Percentiles rank a stretch among this genome's conserved stretches.
Conservation (phyloP, 1,139 yeast genomes). For the Candida tropicalis region DNA sequence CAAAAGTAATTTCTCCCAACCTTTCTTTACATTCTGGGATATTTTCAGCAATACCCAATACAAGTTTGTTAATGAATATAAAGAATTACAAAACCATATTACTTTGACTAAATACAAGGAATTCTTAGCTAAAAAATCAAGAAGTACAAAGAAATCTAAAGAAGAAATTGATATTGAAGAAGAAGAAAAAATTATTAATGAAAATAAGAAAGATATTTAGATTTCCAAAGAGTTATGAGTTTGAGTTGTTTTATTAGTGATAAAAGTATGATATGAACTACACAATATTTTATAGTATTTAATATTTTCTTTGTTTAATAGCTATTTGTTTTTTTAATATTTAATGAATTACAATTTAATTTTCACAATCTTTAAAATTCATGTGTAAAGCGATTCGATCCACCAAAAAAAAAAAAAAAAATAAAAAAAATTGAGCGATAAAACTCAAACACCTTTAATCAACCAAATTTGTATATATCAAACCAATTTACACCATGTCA, state of each 20-base stretch:
- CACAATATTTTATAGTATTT: conserved; percentile 4
- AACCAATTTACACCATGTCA: conserved; percentile 13
- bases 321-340: not conserved
- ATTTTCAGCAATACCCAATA: conserved; percentile 68
- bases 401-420: too few species aligned
- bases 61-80: conserved; percentile 63
- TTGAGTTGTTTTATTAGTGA: too few species aligned
- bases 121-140: conserved; percentile 49
- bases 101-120: conserved; percentile 64
- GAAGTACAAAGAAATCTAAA: conserved; percentile 19
- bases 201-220: conserved; percentile 15
- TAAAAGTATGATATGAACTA: too few species aligned
- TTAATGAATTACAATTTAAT: not conserved
- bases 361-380: too few species aligned
- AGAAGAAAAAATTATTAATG: conserved; percentile 10
- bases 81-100: conserved; percentile 55
- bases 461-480: not conserved
- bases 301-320: not conserved
- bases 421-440: not conserved
- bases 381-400: too few species aligned
- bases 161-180: conserved; percentile 15
- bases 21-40: conserved; percentile 96
- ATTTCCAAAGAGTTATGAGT: conserved; percentile 4
- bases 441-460: not conserved
- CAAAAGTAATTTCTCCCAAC: conserved; percentile 93